These are phyloP conservation scores for Apiospora koreana DNA, from an alignment of 2,329 filamentous ascomycete genomes.

Conservation along the genomic window DNA sequence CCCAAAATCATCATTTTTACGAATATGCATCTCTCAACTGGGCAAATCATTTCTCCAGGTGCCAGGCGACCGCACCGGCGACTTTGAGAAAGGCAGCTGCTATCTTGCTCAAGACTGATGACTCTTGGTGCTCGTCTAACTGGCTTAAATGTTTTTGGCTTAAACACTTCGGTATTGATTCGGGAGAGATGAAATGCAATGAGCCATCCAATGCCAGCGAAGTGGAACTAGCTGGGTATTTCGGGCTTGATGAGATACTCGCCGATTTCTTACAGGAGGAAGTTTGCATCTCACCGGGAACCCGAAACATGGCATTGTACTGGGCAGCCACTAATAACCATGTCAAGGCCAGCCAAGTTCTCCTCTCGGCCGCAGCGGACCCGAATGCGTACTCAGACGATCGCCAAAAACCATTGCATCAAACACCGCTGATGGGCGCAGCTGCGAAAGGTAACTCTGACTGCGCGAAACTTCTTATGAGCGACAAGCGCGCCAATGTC, in stretches of 20 bases:
- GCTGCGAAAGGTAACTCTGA: neutral
- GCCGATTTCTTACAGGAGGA: conserved; percentile 18
- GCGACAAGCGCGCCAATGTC: neutral
- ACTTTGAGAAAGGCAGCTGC: conserved; percentile 21
- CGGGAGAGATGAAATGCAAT: conserved; percentile 21
- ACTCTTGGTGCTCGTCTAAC: conserved; percentile 26
- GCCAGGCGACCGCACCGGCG: conserved; percentile 20
- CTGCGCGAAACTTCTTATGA: neutral
- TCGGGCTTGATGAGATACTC: conserved; percentile 30
- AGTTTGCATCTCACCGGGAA: conserved; percentile 7
- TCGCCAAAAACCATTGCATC: no score
- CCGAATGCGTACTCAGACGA: conserved; percentile 17
- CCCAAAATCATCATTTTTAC: conserved; percentile 31
- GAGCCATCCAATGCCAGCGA: conserved; percentile 22
- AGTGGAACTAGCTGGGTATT: conserved; percentile 33
- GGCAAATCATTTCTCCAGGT: conserved; percentile 34
- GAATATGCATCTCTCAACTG: conserved; percentile 39
- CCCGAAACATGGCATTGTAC: conserved; percentile 26
- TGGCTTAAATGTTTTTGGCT: no score
- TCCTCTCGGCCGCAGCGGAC: conserved; percentile 25
- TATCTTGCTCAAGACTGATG: conserved; percentile 21
- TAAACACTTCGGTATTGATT: conserved; percentile 29
- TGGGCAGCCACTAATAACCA: conserved; percentile 33
- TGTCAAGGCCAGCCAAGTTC: conserved; percentile 20
- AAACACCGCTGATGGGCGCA: conserved; percentile 11